phyloP scores from a whole-genome alignment of 768 basidiomycete genomes.

The Rickenella mellea region DNA sequence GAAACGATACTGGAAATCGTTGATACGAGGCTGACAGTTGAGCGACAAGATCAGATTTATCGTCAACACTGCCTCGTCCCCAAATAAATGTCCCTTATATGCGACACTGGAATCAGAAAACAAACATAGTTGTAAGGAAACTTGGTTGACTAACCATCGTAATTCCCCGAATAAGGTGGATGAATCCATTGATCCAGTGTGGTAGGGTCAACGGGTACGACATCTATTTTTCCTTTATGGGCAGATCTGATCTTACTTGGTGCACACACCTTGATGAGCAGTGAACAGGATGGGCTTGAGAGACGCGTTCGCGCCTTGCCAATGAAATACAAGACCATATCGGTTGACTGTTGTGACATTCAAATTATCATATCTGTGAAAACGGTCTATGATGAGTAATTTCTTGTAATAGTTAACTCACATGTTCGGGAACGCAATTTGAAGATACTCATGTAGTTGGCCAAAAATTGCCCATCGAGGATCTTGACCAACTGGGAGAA shows the following conservation, averaged over 20 bases:
- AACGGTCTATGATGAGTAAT: neutral
- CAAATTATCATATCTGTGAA: constrained; percentile 20
- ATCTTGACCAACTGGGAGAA: constrained; percentile 31
- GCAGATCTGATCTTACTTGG: neutral
- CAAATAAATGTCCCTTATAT: constrained; percentile 29
- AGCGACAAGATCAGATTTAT: constrained; percentile 28
- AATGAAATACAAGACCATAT: constrained; percentile 28
- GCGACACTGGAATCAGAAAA: neutral
- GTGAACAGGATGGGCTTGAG: constrained; percentile 26
- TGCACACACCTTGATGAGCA: constrained; percentile 15
- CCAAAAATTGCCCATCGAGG: constrained; percentile 20
- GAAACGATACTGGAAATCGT: neutral
- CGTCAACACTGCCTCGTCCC: constrained; percentile 38
- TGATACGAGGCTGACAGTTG: constrained; percentile 18
- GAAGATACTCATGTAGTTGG: constrained; percentile 16
- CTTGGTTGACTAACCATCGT: constrained; percentile 26
- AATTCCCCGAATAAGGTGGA: constrained; percentile 41
- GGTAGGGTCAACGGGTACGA: constrained; percentile 39
- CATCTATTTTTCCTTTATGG: constrained; percentile 20
- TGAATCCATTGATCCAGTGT: constrained; percentile 37
- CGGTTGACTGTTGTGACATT: constrained; percentile 28
- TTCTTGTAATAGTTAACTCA: neutral
- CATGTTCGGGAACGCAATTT: constrained; percentile 2
- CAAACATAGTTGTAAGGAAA: neutral
- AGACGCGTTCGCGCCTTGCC: constrained; percentile 22